Base-by-base conservation (phyloP, 2,329 filamentous ascomycete species). In the Myriosclerotinia scirpicola region DNA sequence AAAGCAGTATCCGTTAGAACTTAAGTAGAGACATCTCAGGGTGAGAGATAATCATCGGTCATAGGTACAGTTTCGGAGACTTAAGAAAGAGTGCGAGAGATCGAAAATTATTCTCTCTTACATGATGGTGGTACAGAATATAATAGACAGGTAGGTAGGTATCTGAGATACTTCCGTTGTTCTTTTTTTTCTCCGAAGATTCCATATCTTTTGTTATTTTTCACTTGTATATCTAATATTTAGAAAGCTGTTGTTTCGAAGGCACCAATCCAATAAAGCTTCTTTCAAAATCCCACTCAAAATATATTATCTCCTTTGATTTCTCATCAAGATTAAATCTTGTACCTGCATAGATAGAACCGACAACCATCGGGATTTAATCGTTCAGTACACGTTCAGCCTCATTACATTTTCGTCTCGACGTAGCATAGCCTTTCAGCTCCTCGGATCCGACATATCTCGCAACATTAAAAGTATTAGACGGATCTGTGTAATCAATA, bases 281-380 rank as follows among this genome's bases (percentile, higher is more conserved):
- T 38, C 44, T 26, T 26, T 48, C 30, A 5, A 22, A 17, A 17
- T 38, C 20, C 6, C 14, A 26, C 9, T 11, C 56, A 38, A 26
- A 7, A 5, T 17, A 8, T 20, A 36, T 22, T 22, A 48, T 48
- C 14, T 48, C 20, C 14, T 48, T 26, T 26, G 30, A 50, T 20
- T 26, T 50, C 44, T 36, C n/a, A 34, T 63, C 26, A 42, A 17
- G 22, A 34, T 55, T n/a, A 8, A n/a, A 30, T 44, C 14, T 42
- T 26, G 63, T 53, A 52, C 63, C 63, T 65, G 44, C 63, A 64
- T 64, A 40, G 52, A 30, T 34, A 34, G 30, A 34, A 34, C 30
- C 30, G 30, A 34, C 30, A 2, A 56, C 8, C 38, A 12, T 22
- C 55, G 36, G 55, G 40, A 30, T 44, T 30, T 42, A 42, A n/a